These are phyloP conservation scores for Aspergillus carlsbadensis DNA, from an alignment of 495 filamentous ascomycete species.

Conservation along the genomic window DNA sequence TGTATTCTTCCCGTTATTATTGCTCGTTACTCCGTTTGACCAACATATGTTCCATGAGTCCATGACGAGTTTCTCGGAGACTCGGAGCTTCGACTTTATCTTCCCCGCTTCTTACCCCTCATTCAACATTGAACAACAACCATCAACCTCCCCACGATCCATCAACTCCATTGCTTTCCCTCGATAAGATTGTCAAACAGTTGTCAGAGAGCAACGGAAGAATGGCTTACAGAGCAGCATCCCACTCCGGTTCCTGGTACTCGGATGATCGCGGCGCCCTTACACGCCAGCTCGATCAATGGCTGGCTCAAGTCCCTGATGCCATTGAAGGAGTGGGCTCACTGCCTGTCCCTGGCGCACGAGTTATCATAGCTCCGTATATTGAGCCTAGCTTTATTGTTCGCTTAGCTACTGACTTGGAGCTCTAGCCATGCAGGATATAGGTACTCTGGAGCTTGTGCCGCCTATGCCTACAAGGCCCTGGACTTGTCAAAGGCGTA, in stretches of 20 bases:
- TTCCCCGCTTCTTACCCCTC: slow-evolving; percentile 30
- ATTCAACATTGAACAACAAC: not conserved
- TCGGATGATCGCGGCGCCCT: slow-evolving; percentile 57
- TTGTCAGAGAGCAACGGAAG: not conserved
- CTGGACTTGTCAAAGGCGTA: slow-evolving; percentile 82
- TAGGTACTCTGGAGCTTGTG: slow-evolving; percentile 89
- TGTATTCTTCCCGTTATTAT: no score
- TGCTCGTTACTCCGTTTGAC: no score
- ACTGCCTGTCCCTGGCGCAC: slow-evolving; percentile 73
- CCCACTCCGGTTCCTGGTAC: slow-evolving; percentile 87
- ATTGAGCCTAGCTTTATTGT: not conserved
- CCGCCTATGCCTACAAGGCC: slow-evolving; percentile 91
- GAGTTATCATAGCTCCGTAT: slow-evolving; percentile 95
- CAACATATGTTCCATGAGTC: no score
- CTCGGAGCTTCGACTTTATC: slow-evolving; percentile 2
- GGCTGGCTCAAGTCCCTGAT: slow-evolving; percentile 70
- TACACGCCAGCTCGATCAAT: slow-evolving; percentile 70
- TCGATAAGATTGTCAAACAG: not conserved
- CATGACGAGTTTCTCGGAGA: no score
- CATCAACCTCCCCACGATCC: not conserved
- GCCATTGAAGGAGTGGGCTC: slow-evolving; percentile 54
- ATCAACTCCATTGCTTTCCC: not conserved
- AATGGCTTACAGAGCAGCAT: slow-evolving; percentile 58
- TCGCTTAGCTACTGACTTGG: slow-evolving; percentile 15
- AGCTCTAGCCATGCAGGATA: slow-evolving; percentile 86